Percentiles rank a stretch among this genome's conserved stretches.
Evolutionary conservation across 106 monocot species (phyloP).

Genomic region (Apostasia shenzhenica): DNA sequence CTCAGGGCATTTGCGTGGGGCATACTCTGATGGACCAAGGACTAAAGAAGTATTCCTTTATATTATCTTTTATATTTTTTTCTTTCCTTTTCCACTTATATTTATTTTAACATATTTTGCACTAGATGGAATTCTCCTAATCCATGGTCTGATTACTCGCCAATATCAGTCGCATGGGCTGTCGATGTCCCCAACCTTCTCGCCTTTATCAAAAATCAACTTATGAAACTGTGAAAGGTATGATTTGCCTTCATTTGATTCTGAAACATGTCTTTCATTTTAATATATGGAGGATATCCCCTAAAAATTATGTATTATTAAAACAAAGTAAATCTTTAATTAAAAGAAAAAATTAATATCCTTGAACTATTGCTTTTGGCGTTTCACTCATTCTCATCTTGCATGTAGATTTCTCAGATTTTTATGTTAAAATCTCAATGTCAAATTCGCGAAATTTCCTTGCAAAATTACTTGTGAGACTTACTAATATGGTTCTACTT

Average conservation of each 20-base stretch:
- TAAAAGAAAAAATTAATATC: too few relatives aligned
- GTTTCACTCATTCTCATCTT: too few relatives aligned
- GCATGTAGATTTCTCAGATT: too few relatives aligned
- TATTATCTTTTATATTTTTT: slow-evolving; percentile 2
- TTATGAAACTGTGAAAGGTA: slow-evolving; percentile 57
- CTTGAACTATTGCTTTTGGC: too few relatives aligned
- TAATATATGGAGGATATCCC: too few relatives aligned
- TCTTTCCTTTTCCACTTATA: neutral
- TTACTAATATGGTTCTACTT: too few relatives aligned
- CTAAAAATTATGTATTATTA: too few relatives aligned
- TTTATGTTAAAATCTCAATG: too few relatives aligned
- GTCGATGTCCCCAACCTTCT: slow-evolving; percentile 68
- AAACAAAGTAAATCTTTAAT: too few relatives aligned
- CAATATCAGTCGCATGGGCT: slow-evolving; percentile 86
- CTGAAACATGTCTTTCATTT: too few relatives aligned
- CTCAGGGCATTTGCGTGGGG: slow-evolving; percentile 82
- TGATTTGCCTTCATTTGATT: neutral
- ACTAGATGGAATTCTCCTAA: slow-evolving; percentile 77
- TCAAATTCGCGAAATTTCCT: too few relatives aligned
- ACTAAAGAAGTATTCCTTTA: slow-evolving; percentile 51
- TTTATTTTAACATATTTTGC: slow-evolving; percentile 7
- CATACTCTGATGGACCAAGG: slow-evolving; percentile 96
- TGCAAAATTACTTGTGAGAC: too few relatives aligned
- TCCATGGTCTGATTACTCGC: slow-evolving; percentile 71
- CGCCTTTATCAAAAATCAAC: slow-evolving; percentile 45